Evolutionary conservation across 2,329 filamentous ascomycete genomes (phyloP), one percentile per base, ranked within the genome.

Genomic region (Didymella pomorum): DNA sequence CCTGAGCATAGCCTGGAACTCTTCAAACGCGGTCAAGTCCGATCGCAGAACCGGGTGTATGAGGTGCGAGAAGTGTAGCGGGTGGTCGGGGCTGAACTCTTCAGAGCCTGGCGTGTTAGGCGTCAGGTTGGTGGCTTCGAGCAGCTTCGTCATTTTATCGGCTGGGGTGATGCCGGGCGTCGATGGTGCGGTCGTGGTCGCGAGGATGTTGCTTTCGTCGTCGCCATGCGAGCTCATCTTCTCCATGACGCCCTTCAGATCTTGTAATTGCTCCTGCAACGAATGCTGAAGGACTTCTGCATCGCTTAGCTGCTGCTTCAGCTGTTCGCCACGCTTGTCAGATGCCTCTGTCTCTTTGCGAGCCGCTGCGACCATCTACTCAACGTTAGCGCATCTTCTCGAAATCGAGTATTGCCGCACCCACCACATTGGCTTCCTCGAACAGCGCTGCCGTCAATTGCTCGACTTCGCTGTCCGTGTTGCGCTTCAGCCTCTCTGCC

Each of bases 201-300:
- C 76, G 10, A 91, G 90, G n/a, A 87, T 84, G 56, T 86, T 86
- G 43, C 83, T 87, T 48, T 88, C 84, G 65, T 86, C 83, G 66
- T 96, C 90, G 65, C 95, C 91, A 66, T 92, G 87, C 12, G 86
- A 82, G 23, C 84, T 86, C 87, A 97, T 91, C 68, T 89, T 88
- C 78, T 97, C 93, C 87, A 99, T 92, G 63, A 97, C 92, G 20
- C 86, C 83, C 78, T 99, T 99, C 63, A 99, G 86, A 76, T 98
- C 91, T 2, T 90, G 85, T 2, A 99, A 82, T 75, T 99, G 95
- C 76, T 98, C 93, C 73, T 97, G 93, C 69, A 98, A 92, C 1
- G 92, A 97, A 57, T 87, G 88, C 60, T 99, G 85, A 18, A 99
- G 84, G 23, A 86, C 84, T 77, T 98, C 93, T 0, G 91, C 94